phyloP scores from a whole-genome alignment of 495 filamentous ascomycete genomes.

The Beverwykella pulmonaria region DNA sequence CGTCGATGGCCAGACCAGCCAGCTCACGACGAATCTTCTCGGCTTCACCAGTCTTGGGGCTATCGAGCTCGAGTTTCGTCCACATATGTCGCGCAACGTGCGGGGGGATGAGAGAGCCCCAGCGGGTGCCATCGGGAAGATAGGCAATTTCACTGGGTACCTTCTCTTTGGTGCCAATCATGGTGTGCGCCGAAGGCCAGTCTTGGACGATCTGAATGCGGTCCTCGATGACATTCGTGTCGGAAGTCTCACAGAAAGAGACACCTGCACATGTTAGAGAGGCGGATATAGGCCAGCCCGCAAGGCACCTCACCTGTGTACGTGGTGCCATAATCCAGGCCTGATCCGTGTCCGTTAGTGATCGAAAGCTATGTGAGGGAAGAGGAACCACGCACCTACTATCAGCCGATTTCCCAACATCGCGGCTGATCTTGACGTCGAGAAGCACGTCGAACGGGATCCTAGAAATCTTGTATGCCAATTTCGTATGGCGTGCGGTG shows the following conservation, averaged over 20 bases:
- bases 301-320: too few species aligned
- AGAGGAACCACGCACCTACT: constrained; percentile 1
- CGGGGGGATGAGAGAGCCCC: constrained; percentile 22
- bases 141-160: constrained; percentile 28
- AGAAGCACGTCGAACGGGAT: too few species aligned
- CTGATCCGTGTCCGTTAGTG: neutral
- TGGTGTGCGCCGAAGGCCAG: constrained; percentile 20
- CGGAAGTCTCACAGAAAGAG: constrained; percentile 23
- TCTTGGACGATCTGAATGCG: constrained; percentile 22
- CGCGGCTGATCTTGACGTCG: too few species aligned
- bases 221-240: neutral
- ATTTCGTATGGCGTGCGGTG: too few species aligned
- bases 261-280: too few species aligned
- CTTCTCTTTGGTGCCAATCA: constrained; percentile 30
- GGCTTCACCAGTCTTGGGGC: neutral
- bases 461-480: too few species aligned
- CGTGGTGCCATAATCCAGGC: constrained; percentile 29
- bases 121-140: neutral
- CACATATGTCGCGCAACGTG: constrained; percentile 17
- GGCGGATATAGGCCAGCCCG: too few species aligned
- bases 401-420: constrained; percentile 20
- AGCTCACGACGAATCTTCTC: too few species aligned
- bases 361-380: too few species aligned
- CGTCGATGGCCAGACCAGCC: too few species aligned
- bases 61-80: constrained; percentile 29